Percentiles rank a stretch among this genome's conserved stretches.
Conservation (phyloP, 345 rosid genomes). For the Murraya koenigii region DNA sequence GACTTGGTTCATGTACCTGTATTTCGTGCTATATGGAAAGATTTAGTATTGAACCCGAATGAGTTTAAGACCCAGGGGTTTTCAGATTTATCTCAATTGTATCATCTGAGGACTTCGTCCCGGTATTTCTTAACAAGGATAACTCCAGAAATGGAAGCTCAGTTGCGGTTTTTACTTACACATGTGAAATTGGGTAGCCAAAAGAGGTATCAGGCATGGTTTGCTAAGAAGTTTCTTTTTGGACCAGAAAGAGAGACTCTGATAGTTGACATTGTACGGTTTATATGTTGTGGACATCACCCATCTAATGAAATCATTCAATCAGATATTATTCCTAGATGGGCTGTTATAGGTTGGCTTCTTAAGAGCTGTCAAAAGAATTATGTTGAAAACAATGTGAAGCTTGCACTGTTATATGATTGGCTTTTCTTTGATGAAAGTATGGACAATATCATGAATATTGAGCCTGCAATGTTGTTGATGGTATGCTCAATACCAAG, state of each 20-base stretch:
- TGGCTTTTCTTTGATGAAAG: slow-evolving; percentile 84
- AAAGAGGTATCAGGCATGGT: slow-evolving; percentile 73
- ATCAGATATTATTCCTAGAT: slow-evolving; percentile 70
- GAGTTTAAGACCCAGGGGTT: slow-evolving; percentile 40
- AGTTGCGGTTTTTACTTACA: slow-evolving; percentile 66
- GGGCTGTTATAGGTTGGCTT: slow-evolving; percentile 88
- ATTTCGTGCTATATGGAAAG: slow-evolving; percentile 61
- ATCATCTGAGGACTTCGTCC: slow-evolving; percentile 59
- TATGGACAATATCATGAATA: slow-evolving; percentile 68
- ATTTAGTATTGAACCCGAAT: slow-evolving; percentile 44
- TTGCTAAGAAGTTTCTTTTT: slow-evolving; percentile 55
- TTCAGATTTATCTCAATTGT: slow-evolving; percentile 45
- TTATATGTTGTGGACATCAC: slow-evolving; percentile 71
- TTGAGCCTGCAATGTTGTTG: slow-evolving; percentile 84
- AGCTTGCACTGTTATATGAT: slow-evolving; percentile 75
- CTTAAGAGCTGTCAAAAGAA: slow-evolving; percentile 50
- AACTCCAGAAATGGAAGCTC: slow-evolving; percentile 68
- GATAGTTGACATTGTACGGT: slow-evolving; percentile 65
- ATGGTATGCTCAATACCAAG: slow-evolving; percentile 72
- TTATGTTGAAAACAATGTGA: slow-evolving; percentile 49
- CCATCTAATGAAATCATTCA: slow-evolving; percentile 59
- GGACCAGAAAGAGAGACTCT: slow-evolving; percentile 59
- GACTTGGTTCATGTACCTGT: slow-evolving; percentile 73
- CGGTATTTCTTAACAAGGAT: slow-evolving; percentile 62
- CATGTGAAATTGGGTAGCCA: slow-evolving; percentile 76